Percentiles rank a stretch among this genome's conserved stretches.
These are phyloP conservation scores for Naematelia aurantialba DNA, from an alignment of 768 basidiomycete species.

Conservation along the genomic window DNA sequence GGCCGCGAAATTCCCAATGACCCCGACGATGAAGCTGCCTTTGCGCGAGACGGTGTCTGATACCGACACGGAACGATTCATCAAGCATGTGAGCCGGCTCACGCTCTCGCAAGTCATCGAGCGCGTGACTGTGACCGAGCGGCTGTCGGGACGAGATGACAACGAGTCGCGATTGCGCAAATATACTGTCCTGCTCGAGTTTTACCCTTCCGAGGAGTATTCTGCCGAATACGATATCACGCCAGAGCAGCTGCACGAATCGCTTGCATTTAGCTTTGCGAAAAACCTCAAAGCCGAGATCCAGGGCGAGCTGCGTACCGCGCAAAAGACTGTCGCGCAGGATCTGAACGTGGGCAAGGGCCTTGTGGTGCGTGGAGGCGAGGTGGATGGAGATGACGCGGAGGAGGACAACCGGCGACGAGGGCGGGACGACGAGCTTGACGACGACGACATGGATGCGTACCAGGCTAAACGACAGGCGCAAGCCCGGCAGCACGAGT, in stretches of 20 bases:
- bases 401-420: constrained; percentile 28
- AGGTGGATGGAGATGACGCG: constrained; percentile 47
- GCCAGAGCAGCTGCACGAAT: constrained; percentile 66
- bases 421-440: constrained; percentile 55
- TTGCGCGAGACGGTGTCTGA: constrained; percentile 58
- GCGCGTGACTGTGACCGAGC: constrained; percentile 73
- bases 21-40: constrained; percentile 90
- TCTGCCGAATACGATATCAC: constrained; percentile 73
- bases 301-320: constrained; percentile 76
- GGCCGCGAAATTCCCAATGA: constrained; percentile 89
- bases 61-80: constrained; percentile 67
- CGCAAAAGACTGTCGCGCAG: constrained; percentile 70
- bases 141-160: constrained; percentile 58
- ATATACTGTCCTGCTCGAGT: constrained; percentile 73
- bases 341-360: constrained; percentile 73
- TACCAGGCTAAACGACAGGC: constrained; percentile 51
- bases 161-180: constrained; percentile 63
- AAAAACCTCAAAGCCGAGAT: constrained; percentile 80
- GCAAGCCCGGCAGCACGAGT: constrained; percentile 54
- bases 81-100: constrained; percentile 80
- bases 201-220: constrained; percentile 85
- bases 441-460: constrained; percentile 58
- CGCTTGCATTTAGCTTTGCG: constrained; percentile 73
- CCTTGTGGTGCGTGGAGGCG: constrained; percentile 44
- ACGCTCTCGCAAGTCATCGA: constrained; percentile 86